Evolutionary conservation across 2,329 filamentous ascomycete genomes (phyloP), one percentile per base, ranked within the genome.

Genomic region (Lecanoromycetidae sp.): DNA sequence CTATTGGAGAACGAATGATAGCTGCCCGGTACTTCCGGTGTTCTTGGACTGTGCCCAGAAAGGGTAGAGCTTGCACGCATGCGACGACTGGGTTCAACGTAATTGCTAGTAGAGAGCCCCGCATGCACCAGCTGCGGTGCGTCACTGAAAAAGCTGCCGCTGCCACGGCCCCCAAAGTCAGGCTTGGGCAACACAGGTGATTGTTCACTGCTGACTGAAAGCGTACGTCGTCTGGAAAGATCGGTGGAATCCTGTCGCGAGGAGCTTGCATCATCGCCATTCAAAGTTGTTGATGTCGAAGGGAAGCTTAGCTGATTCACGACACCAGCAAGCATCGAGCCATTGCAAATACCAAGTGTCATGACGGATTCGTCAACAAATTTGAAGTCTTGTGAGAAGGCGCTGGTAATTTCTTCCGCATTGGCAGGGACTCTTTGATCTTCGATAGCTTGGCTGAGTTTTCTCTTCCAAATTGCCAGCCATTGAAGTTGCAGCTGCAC

Each of bases 391-490:
- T 77, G 76, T 43, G 80, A 75, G 71, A 94, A 96, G 9, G 81
- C 77, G 32, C 77, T 75, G 50, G 88, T 71, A 45, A 96, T 84
- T 37, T 90, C 80, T 34, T 77, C 66, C 15, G 87, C 63, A 43
- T 85, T 80, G 12, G 80, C 77, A 6, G 80, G 75, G 41, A 82
- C 70, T 10, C 71, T 66, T 8, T 71, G 66, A 44, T 83, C 77
- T 27, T 80, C 79, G 4, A 95, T 71, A 2, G 91, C 77, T 7
- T 76, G 74, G 54, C 77, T 79, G 52, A 95, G 76, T 68, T 93
- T 94, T 56, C 84, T 82, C 57, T 84, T 82, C 79, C 87, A 88
- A 32, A 86, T 79, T 47, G 74, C 73, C 61, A 82, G 88, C 90
- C 90, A 98, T 40, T 77, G 74, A 15, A 78, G 75, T 63, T 95